Conservation (phyloP, 225 moss, liverwort and hornwort species). For the Rhytidiadelphus loreus region DNA sequence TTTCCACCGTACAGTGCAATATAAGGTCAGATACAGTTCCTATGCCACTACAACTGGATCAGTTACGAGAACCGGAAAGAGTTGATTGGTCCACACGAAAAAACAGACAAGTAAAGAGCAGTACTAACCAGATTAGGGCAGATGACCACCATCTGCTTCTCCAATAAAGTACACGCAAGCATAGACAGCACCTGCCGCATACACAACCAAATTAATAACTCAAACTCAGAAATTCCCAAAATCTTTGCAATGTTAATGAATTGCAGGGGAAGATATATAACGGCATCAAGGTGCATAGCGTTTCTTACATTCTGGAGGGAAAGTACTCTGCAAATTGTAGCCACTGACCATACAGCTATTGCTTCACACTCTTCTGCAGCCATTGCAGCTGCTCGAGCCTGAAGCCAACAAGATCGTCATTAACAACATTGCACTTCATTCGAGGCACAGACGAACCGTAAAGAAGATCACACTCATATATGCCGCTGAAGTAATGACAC, state of each 20-base stretch:
- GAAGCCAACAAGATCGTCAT: not conserved
- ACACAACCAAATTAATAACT: not conserved
- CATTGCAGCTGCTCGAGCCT: conserved; percentile 85
- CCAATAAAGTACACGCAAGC: conserved; percentile 78
- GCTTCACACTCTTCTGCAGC: conserved; percentile 82
- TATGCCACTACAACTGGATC: not conserved
- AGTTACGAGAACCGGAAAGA: not conserved
- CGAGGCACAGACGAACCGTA: not conserved
- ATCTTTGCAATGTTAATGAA: not conserved
- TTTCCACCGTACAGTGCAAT: not conserved
- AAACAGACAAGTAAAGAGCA: not conserved
- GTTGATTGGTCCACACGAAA: not conserved
- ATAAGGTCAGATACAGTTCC: not conserved
- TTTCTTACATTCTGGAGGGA: conserved; percentile 85
- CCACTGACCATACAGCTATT: conserved; percentile 75
- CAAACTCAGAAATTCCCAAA: not conserved
- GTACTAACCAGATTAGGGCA: conserved; percentile 83
- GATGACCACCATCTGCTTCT: conserved; percentile 95
- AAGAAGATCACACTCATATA: not conserved
- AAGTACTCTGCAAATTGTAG: conserved; percentile 86
- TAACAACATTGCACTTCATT: not conserved
- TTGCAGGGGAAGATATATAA: not conserved
- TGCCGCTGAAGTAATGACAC: not conserved
- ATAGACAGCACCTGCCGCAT: conserved; percentile 60
- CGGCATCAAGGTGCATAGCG: not conserved